Evolutionary conservation across 169 alveolate species (phyloP).

Genomic region (Perkinsus chesapeaki): DNA sequence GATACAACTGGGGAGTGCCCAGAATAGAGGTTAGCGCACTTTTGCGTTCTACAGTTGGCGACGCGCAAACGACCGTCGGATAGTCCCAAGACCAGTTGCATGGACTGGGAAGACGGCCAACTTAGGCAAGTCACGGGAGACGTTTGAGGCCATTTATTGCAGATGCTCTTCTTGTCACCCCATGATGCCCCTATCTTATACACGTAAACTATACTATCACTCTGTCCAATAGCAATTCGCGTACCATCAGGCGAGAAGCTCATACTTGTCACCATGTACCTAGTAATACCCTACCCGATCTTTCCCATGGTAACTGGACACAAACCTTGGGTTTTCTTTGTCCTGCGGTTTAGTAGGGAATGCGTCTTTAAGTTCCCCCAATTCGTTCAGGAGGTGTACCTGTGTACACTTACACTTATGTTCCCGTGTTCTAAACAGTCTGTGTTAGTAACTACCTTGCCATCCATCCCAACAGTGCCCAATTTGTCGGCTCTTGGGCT

Average conservation of each 20-base stretch:
- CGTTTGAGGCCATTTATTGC: slow-evolving; percentile 77
- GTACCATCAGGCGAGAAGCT: slow-evolving; percentile 76
- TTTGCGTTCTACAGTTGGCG: slow-evolving; percentile 64
- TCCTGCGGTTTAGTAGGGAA: slow-evolving; percentile 77
- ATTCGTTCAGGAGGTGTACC: slow-evolving; percentile 70
- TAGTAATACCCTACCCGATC: not conserved
- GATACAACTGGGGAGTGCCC: slow-evolving; percentile 70
- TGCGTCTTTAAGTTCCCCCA: slow-evolving; percentile 65
- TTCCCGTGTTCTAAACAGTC: not conserved
- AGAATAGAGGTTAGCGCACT: slow-evolving; percentile 47
- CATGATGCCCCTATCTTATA: slow-evolving; percentile 78
- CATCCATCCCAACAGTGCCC: not conserved
- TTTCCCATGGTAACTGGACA: not conserved
- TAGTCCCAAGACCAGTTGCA: slow-evolving; percentile 75
- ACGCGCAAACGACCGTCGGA: slow-evolving; percentile 83
- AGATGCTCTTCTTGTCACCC: slow-evolving; percentile 77
- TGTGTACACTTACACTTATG: not conserved
- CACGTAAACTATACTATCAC: slow-evolving; percentile 74
- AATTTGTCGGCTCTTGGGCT: not conserved
- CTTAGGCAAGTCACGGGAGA: slow-evolving; percentile 76
- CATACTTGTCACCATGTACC: slow-evolving; percentile 71
- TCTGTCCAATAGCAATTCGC: slow-evolving; percentile 79
- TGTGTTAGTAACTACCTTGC: not conserved
- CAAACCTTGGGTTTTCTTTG: slow-evolving; percentile 43
- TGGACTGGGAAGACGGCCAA: slow-evolving; percentile 75